Conservation (phyloP, 108 stramenopile genomes). For the Stephanodiscus triporus region DNA sequence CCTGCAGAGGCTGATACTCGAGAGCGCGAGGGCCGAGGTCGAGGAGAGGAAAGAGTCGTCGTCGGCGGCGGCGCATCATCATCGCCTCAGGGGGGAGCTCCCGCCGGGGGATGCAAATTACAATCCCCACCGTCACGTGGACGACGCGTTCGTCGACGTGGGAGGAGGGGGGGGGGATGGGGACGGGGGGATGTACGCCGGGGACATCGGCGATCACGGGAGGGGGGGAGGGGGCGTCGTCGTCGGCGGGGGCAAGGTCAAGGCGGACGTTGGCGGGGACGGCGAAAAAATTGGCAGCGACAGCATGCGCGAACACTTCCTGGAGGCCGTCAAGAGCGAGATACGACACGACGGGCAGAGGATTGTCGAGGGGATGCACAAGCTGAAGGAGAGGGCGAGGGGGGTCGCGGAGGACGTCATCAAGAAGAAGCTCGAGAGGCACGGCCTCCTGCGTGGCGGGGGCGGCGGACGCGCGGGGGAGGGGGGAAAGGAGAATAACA, state of each 20-base stretch:
- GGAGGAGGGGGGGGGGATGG: slow-evolving; percentile 7
- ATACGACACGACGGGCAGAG: neutral
- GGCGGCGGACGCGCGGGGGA: neutral
- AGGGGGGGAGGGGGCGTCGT: neutral
- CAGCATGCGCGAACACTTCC: neutral
- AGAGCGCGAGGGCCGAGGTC: slow-evolving; percentile 35
- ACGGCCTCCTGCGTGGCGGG: neutral
- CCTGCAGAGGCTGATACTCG: slow-evolving; percentile 41
- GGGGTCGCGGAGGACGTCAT: neutral
- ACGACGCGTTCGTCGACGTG: slow-evolving; percentile 28
- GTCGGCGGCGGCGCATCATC: slow-evolving; percentile 34
- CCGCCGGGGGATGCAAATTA: slow-evolving; percentile 48
- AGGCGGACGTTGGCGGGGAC: neutral
- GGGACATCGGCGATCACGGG: slow-evolving; percentile 9
- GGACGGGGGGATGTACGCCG: slow-evolving; percentile 32
- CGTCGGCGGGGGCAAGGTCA: too few relatives aligned
- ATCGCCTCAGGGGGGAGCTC: slow-evolving; percentile 28
- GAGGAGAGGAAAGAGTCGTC: slow-evolving; percentile 26
- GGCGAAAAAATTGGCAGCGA: neutral
- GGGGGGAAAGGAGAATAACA: too few relatives aligned
- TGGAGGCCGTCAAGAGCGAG: slow-evolving; percentile 1
- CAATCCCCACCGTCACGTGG: slow-evolving; percentile 48
- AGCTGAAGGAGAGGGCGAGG: neutral
- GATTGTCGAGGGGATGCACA: slow-evolving; percentile 27
- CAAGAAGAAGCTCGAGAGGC: neutral